Evolutionary conservation across 2,329 filamentous ascomycete species (phyloP).

Genomic region (Exophiala sideris): DNA sequence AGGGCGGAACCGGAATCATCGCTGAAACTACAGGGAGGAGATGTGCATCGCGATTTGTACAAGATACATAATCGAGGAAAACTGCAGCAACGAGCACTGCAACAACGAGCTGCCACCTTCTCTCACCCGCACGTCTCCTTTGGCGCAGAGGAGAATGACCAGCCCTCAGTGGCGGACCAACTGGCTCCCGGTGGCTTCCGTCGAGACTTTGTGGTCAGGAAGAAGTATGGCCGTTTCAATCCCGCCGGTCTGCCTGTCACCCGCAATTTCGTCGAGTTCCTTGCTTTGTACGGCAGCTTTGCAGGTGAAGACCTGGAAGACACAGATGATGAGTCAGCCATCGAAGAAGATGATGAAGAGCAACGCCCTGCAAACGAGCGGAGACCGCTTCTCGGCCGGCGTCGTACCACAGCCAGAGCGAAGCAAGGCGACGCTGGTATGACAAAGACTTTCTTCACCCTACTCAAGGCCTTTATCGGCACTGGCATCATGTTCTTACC

Average conservation of each 20-base stretch:
- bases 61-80: slow-evolving; percentile 61
- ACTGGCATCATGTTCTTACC: slow-evolving; percentile 80
- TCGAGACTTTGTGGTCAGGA: slow-evolving; percentile 46
- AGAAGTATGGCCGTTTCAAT: slow-evolving; percentile 25
- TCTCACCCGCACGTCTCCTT: slow-evolving; percentile 46
- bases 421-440: slow-evolving; percentile 61
- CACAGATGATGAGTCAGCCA: slow-evolving; percentile 56
- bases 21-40: slow-evolving; percentile 68
- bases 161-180: slow-evolving; percentile 42
- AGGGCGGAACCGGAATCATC: slow-evolving; percentile 53
- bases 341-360: slow-evolving; percentile 49
- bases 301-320: slow-evolving; percentile 67
- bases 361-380: slow-evolving; percentile 51
- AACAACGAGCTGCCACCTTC: slow-evolving; percentile 64
- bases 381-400: slow-evolving; percentile 59
- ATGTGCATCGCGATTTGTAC: slow-evolving; percentile 76
- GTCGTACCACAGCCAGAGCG: slow-evolving; percentile 40
- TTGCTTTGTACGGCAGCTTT: slow-evolving; percentile 73
- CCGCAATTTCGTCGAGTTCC: slow-evolving; percentile 69
- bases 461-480: slow-evolving; percentile 74
- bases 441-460: slow-evolving; percentile 72
- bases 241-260: slow-evolving; percentile 51
- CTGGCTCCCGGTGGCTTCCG: slow-evolving; percentile 54
- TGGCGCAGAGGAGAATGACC: slow-evolving; percentile 35
- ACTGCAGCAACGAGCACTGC: slow-evolving; percentile 53